These are phyloP conservation scores for Sporisorium scitamineum DNA, from an alignment of 1,284 basidiomycete genomes.

Conservation along the genomic window DNA sequence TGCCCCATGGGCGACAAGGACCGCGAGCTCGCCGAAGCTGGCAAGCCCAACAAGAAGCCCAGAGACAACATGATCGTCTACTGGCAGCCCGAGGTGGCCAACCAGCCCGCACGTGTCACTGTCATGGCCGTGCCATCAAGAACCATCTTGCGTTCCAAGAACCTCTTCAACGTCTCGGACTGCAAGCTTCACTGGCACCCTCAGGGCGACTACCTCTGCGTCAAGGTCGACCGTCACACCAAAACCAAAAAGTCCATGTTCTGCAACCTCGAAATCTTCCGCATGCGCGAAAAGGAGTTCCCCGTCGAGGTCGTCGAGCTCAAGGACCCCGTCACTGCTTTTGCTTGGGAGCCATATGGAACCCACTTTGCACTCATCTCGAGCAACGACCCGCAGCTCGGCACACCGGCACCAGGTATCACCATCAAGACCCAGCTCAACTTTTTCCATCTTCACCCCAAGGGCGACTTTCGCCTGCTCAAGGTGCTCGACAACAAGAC, in stretches of 20 bases:
- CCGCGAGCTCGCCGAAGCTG: slow-evolving; percentile 73
- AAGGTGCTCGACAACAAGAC: slow-evolving; percentile 86
- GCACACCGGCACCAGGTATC: slow-evolving; percentile 85
- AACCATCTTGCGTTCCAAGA: slow-evolving; percentile 89
- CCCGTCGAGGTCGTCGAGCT: slow-evolving; percentile 98
- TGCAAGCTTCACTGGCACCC: slow-evolving; percentile 99
- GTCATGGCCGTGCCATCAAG: slow-evolving; percentile 90
- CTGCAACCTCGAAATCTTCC: slow-evolving; percentile 98
- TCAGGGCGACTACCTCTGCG: slow-evolving; percentile 97
- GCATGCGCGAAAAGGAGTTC: slow-evolving; percentile 96
- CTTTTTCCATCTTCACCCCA: slow-evolving; percentile 95
- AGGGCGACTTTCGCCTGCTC: slow-evolving; percentile 93
- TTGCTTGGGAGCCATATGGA: slow-evolving; percentile 98
- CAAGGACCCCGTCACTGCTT: slow-evolving; percentile 96
- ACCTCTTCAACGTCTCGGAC: slow-evolving; percentile 97
- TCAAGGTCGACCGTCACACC: slow-evolving; percentile 98
- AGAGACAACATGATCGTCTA: slow-evolving; percentile 94
- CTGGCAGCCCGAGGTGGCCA: slow-evolving; percentile 95
- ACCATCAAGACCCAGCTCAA: slow-evolving; percentile 95
- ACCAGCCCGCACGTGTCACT: slow-evolving; percentile 96
- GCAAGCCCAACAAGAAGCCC: slow-evolving; percentile 71
- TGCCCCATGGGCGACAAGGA: slow-evolving; percentile 88
- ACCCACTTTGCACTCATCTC: slow-evolving; percentile 96
- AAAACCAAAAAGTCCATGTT: slow-evolving; percentile 99
- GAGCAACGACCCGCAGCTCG: slow-evolving; percentile 91